phyloP scores from a whole-genome alignment of 2,329 filamentous ascomycete species.

The Colletotrichum sp. region DNA sequence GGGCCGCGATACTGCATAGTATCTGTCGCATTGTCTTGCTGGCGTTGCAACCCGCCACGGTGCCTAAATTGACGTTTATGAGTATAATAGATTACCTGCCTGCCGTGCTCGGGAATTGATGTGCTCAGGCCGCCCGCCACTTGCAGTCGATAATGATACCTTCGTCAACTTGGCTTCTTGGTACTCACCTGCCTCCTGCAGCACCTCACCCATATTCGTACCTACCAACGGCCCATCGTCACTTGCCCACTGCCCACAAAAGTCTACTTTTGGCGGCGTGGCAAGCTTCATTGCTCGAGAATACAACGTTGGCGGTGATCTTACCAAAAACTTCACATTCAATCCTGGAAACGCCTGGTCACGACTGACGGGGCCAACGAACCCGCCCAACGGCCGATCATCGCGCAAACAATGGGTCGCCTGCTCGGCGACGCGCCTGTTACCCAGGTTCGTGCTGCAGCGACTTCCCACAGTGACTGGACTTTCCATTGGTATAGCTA shows the following conservation, averaged over 20 bases:
- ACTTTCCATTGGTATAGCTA: not conserved
- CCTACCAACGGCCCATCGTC: not conserved
- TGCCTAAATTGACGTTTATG: not conserved
- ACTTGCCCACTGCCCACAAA: not conserved
- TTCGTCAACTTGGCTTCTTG: not conserved
- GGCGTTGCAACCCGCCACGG: not conserved
- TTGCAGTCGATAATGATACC: not conserved
- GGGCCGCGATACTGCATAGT: not conserved
- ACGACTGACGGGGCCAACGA: not conserved
- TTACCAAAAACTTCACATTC: not conserved
- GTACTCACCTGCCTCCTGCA: not conserved
- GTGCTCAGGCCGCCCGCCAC: not conserved
- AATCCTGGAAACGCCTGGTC: not conserved
- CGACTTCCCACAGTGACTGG: too few relatives aligned
- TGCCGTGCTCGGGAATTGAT: slow-evolving; percentile 1
- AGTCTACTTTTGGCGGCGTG: not conserved
- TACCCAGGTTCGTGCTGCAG: too few relatives aligned
- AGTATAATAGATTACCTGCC: not conserved
- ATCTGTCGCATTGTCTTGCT: not conserved
- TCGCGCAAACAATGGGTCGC: not conserved
- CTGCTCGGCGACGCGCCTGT: not conserved
- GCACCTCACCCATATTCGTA: not conserved
- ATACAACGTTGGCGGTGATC: not conserved
- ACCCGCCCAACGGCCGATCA: not conserved
- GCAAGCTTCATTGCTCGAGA: not conserved